Percentiles rank a stretch among this genome's conserved stretches.
These are phyloP conservation scores for Candida tropicalis DNA, from an alignment of 1,139 yeast genomes.

Conservation along the genomic window DNA sequence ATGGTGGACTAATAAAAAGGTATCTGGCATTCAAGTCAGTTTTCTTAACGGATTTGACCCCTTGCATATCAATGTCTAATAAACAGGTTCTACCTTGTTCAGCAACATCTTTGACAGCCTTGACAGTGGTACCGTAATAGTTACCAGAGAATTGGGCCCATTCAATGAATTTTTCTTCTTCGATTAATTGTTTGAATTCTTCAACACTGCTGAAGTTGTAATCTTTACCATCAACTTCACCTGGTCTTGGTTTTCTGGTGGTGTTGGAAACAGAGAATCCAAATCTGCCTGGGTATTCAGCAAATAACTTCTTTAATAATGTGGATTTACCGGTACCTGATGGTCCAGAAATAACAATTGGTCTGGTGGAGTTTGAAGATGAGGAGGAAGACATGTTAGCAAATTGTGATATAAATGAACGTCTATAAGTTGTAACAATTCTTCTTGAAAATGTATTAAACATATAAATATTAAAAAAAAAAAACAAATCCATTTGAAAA, in stretches of 20 bases:
- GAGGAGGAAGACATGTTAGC: not conserved
- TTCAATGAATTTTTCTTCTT: conserved; percentile 79
- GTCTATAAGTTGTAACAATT: not conserved
- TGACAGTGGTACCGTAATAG: conserved; percentile 91
- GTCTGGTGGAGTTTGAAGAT: conserved; percentile 41
- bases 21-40: conserved; percentile 82
- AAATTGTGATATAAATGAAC: not conserved
- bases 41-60: conserved; percentile 87
- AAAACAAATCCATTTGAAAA: not conserved
- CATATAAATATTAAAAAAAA: not conserved
- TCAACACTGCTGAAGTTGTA: conserved; percentile 85
- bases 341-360: conserved; percentile 95
- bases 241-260: conserved; percentile 88
- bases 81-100: conserved; percentile 73
- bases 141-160: conserved; percentile 99
- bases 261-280: conserved; percentile 96
- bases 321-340: conserved; percentile 98
- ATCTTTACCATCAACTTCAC: conserved; percentile 87
- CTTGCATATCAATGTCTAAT: conserved; percentile 98
- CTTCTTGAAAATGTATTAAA: conserved; percentile 1
- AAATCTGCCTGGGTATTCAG: conserved; percentile 84
- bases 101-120: conserved; percentile 78
- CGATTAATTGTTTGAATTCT: conserved; percentile 74
- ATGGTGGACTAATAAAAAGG: conserved; percentile 91
- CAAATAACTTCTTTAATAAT: conserved; percentile 81